Evolutionary conservation across 1,139 yeast species (phyloP).

Genomic region (Nakaseomyces kungkrabaensis): DNA sequence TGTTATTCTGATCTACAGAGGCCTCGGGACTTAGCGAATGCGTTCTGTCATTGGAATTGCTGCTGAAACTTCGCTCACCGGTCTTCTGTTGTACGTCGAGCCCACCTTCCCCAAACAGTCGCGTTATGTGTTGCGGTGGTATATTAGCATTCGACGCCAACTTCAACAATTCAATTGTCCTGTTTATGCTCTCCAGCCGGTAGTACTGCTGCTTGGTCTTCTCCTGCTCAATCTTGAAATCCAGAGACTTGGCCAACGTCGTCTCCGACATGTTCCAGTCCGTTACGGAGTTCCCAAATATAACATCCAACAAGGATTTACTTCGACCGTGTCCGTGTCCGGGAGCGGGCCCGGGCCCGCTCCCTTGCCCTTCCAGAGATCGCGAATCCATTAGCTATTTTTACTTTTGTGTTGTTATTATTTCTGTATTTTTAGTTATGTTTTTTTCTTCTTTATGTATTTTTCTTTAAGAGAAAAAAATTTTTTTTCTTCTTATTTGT

Average conservation of each 20-base stretch:
- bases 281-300: constrained; percentile 18
- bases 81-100: not conserved
- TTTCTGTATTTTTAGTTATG: not conserved
- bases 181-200: constrained; percentile 51
- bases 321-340: not conserved
- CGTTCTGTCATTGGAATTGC: not conserved
- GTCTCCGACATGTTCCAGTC: constrained; percentile 37
- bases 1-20: not conserved
- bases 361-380: not conserved
- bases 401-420: not conserved
- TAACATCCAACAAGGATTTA: constrained; percentile 8
- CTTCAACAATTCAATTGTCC: constrained; percentile 52
- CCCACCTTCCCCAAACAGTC: constrained; percentile 35
- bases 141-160: constrained; percentile 54
- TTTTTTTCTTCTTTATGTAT: not conserved
- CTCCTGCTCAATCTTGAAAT: constrained; percentile 67
- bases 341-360: not conserved
- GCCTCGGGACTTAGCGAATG: not conserved
- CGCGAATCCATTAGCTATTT: not conserved
- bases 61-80: not conserved
- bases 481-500: not conserved
- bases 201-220: constrained; percentile 74
- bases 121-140: constrained; percentile 60
- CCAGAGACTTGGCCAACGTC: constrained; percentile 53
- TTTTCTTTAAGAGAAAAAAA: not conserved